Evolutionary conservation across 2,329 filamentous ascomycete genomes (phyloP), one percentile per base, ranked within the genome.

Genomic region (Tolypocladium cylindrosporum): DNA sequence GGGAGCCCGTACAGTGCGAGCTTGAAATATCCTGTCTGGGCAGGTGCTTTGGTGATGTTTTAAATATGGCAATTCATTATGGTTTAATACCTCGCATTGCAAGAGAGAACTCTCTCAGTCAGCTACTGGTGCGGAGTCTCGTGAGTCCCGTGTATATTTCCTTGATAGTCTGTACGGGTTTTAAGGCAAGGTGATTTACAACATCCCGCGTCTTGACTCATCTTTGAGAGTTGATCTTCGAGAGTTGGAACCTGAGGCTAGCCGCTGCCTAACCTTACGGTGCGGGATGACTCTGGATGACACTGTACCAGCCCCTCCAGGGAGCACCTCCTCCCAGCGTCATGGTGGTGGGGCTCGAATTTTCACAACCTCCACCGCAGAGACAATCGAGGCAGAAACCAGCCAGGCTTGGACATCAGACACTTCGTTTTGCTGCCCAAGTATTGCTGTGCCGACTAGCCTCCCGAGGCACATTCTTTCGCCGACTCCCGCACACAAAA

Each of bases 301-400:
- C 53, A 63, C 61, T 54, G 60, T 62, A 39, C 19, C 11, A 61
- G 60, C 66, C 67, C 67, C 66, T 68, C 66, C 64, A 67, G 55
- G 55, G 52, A 57, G 53, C 45, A 21, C 55, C 53, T 59, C 59
- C 57, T 61, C 63, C 66, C 66, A 62, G 65, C 67, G 67, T 72
- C 70, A 71, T 71, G 61, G 62, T 73, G 73, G 73, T 73, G 73
- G 73, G 73, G 72, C 69, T 65, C 60, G 66, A 74, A 73, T 72
- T 74, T 74, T 73, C 69, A 70, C 67, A 69, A 67, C 66, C 69
- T 65, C 62, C 66, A 66, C 62, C 66, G 66, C 66, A 48, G 57
- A 56, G 52, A 58, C 37, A 55, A 55, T 41, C 60, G 56, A 61
- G 60, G 55, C 58, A 57, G 55, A 58, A 57, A 43, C 45, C 59